Conservation (phyloP, 768 basidiomycete genomes). For the Podaxis mareebaensis region DNA sequence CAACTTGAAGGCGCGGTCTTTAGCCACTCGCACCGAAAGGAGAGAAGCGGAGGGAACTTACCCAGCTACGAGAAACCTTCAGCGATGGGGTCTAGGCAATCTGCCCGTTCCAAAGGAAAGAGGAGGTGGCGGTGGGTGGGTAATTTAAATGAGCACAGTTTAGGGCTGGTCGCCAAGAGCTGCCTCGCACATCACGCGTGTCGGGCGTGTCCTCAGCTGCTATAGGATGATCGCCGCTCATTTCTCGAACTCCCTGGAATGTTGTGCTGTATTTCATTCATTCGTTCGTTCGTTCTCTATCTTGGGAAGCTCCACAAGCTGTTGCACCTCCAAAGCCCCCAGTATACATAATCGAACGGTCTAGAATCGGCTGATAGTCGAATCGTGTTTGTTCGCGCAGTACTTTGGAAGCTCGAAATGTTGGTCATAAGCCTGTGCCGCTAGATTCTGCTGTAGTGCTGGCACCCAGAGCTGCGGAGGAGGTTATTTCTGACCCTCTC, state of each 20-base stretch:
- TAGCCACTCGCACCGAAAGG: neutral
- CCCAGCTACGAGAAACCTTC: neutral
- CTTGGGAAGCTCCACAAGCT: neutral
- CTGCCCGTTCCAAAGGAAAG: neutral
- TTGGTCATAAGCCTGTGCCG: neutral
- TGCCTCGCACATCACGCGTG: neutral
- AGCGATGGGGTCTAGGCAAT: neutral
- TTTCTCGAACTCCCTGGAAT: neutral
- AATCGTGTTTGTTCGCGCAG: neutral
- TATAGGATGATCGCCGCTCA: neutral
- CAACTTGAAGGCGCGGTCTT: neutral
- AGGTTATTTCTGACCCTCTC: neutral
- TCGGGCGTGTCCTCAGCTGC: neutral
- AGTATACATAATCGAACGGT: neutral
- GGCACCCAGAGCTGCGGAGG: neutral
- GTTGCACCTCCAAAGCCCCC: neutral
- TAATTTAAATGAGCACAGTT: neutral
- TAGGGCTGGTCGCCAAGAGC: neutral
- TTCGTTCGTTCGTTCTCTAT: neutral
- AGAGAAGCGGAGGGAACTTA: neutral
- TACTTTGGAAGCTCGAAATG: neutral
- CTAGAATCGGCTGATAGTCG: neutral
- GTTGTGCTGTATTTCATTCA: neutral
- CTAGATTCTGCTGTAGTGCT: neutral
- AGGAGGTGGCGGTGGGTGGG: neutral